Percentiles rank a stretch among this genome's conserved stretches.
Evolutionary conservation across 2,329 filamentous ascomycete genomes (phyloP).

Genomic region (Cryphonectria nitschkei): DNA sequence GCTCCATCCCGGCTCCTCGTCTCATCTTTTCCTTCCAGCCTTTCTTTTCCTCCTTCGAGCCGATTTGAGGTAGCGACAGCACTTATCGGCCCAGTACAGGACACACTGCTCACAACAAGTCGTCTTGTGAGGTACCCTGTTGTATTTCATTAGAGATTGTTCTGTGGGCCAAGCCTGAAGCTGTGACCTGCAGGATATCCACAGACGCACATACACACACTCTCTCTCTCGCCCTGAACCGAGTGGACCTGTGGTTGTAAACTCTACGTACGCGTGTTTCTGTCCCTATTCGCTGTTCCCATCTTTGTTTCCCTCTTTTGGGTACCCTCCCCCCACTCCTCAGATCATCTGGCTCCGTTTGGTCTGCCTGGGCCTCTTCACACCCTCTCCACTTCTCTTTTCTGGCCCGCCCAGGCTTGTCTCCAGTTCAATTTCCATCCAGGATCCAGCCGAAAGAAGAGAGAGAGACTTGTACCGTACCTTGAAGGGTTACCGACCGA

Average conservation of each 20-base stretch:
- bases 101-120: neutral
- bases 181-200: neutral
- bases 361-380: neutral
- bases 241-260: neutral
- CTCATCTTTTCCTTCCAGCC: neutral
- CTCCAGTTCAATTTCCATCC: slow-evolving; percentile 19
- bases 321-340: slow-evolving; percentile 2
- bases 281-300: slow-evolving; percentile 9
- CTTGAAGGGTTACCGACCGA: slow-evolving; percentile 1
- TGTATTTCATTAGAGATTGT: neutral
- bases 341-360: neutral
- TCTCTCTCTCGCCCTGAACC: neutral
- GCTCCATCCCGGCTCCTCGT: slow-evolving; percentile 7
- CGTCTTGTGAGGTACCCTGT: too few relatives aligned
- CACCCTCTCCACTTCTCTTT: slow-evolving; percentile 5
- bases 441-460: neutral
- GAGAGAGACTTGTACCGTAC: neutral
- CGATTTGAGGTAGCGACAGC: neutral
- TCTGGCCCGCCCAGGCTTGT: neutral
- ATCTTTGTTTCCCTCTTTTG: slow-evolving; percentile 15
- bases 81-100: neutral
- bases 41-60: neutral
- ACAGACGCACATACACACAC: neutral
- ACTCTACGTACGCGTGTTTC: neutral
- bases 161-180: neutral